Base-by-base conservation (phyloP, 441 rosid species). In the Croton laevigatus region DNA sequence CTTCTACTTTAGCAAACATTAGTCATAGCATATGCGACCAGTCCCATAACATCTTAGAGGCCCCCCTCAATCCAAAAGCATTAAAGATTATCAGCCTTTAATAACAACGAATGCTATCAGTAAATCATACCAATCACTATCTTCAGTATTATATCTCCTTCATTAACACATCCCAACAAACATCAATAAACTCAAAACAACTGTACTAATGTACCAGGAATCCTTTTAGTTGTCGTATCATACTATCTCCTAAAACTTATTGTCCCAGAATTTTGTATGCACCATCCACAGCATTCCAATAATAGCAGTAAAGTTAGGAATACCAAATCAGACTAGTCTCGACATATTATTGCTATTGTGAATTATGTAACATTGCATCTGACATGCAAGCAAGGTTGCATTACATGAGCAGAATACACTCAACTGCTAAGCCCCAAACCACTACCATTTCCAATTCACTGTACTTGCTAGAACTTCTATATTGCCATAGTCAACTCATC, bases 361-460 rank as follows among this genome's bases (percentile, higher is more conserved):
- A 42, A 16, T 16, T 27, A 16, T 27, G 20, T 10, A 22, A 17
- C 38, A 53, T 45, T 5, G 10, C 63, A 57, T 68, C 53, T 23
- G 20, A 19, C 63, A 16, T n/a, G 3, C 3, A 10, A 67, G 38
- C 14, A 37, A 22, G n/a, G 19, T 13, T 11, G 49, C 51, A 37
- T 4, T 19, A 12, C 9, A 19, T 66, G 27, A 66, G 61, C 59
- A 53, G 42, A 67, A 54, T 49, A 62, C 14, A 46, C 14, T 46
- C 16, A 46, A 38, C 36, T 54, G 48, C 37, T n/a, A 55, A 7
- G 3, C 38, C 42, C 63, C 32, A 57, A 61, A 60, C 66, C 3
- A 46, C 59, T 70, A 22, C 10, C 55, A 36, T 36, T 36, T 13
- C 65, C 66, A 49, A 32, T 27, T 67, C 62, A 67, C 8, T 20